Base-by-base conservation (phyloP, 139 green algal genomes). In the Coelastrella sp. region DNA sequence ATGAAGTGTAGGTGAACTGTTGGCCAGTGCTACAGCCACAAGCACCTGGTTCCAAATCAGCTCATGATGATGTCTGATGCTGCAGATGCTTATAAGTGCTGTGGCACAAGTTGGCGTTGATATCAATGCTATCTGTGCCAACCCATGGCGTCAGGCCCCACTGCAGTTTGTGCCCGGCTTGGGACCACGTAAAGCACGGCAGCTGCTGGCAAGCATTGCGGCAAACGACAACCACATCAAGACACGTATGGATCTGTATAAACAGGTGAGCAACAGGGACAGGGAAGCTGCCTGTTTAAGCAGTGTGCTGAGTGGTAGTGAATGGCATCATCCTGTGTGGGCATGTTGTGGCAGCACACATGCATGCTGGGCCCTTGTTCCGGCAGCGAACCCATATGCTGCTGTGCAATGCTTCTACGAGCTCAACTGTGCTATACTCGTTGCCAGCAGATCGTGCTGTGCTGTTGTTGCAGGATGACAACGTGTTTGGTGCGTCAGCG, bases 131-230 rank as follows among this genome's bases (percentile, higher is more conserved):
- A 95, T 95, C 20, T 95, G 92, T 10, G 90, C 93, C 74, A 93
- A 95, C 60, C 13, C 93, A 6, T 99, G 97, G 97, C 92, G 94
- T 32, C 85, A 93, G 16, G 71, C 94, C 5, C 65, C 92, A 80
- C 96, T 99, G 83, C 93, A 96, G 82, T 99, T 98, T 89, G 95
- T 98, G 22, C 92, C 95, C 7, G 97, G 97, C 10, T 94, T 99
- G 80, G 97, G 97, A 0, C 97, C 97, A 4, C 93, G 98, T 82
- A 99, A 99, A 90, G 96, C 97, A 0, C 71, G 79, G 0, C 90
- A 94, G 59, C 93, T 99, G 92, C 89, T 98, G 92, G 91, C 91
- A 19, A 90, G 81, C 20, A 65, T 95, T 3, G 80, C 64, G 5
- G 66, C 68, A 3, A 85, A 86, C 5, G 83, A 77, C 58, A 92